These are phyloP conservation scores for Psilocybe subaeruginosa DNA, from an alignment of 768 basidiomycete genomes.

Conservation along the genomic window DNA sequence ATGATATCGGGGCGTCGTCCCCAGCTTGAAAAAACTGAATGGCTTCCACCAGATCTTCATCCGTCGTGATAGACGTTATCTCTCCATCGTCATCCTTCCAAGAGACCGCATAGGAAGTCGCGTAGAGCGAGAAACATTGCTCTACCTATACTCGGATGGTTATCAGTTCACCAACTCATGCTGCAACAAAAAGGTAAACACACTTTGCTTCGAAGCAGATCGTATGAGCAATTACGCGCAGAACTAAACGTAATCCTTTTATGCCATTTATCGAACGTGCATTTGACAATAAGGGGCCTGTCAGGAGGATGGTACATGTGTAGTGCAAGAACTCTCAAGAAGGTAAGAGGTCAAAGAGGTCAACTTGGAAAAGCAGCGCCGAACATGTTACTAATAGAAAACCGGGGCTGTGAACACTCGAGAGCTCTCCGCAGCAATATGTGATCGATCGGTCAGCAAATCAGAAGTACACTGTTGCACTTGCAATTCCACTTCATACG, in stretches of 20 bases:
- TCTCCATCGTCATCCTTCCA: conserved; percentile 93
- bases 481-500: too few species aligned
- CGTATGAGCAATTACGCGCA: conserved; percentile 78
- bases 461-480: not conserved
- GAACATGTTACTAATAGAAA: conserved; percentile 7
- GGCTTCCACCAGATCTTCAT: conserved; percentile 82
- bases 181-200: conserved; percentile 21
- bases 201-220: conserved; percentile 75
- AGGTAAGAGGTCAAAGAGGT: conserved; percentile 1
- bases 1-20: conserved; percentile 74
- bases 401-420: conserved; percentile 3
- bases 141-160: conserved; percentile 60
- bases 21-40: conserved; percentile 85
- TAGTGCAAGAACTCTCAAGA: not conserved
- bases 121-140: conserved; percentile 78
- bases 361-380: conserved; percentile 1
- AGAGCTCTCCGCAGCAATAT: conserved; percentile 11
- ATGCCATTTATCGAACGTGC: conserved; percentile 72
- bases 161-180: not conserved
- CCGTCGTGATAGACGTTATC: conserved; percentile 65
- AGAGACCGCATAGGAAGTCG: conserved; percentile 69
- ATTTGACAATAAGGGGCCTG: conserved; percentile 82
- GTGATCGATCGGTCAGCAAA: conserved; percentile 11
- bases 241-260: conserved; percentile 82
- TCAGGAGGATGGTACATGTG: conserved; percentile 58